A percentile compares a stretch with the other conserved stretches of the same genome.
Evolutionary conservation across 257 asterid species (phyloP).

Genomic region (Asclepias syriaca): DNA sequence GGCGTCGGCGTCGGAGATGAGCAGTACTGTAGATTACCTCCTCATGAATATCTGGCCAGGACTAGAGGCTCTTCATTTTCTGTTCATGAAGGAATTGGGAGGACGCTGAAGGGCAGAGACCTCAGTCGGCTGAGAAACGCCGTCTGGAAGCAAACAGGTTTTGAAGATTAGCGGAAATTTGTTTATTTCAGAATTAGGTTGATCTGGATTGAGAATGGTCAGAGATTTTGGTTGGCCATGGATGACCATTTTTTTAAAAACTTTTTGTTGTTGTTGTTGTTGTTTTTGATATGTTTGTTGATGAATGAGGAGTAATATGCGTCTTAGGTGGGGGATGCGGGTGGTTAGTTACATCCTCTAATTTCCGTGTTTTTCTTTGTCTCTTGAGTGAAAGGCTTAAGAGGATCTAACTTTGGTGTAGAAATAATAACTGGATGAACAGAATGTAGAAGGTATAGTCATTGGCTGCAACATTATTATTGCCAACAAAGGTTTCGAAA

Average conservation of each 20-base stretch:
- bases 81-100: conserved; percentile 76
- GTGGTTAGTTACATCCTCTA: background rate
- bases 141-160: conserved; percentile 80
- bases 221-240: conserved; percentile 21
- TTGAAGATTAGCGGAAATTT: conserved; percentile 40
- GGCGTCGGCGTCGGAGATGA: conserved; percentile 15
- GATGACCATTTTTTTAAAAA: background rate
- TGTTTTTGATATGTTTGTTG: background rate
- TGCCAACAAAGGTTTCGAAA: background rate
- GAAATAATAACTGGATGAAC: background rate
- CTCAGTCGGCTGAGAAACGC: conserved; percentile 84
- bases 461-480: background rate
- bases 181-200: background rate
- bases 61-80: conserved; percentile 68
- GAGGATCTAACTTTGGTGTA: conserved; percentile 8
- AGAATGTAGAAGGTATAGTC: background rate
- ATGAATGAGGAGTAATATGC: background rate
- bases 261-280: too few relatives aligned
- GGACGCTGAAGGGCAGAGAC: conserved; percentile 93
- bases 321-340: background rate
- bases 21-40: conserved; percentile 50
- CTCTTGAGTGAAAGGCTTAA: conserved; percentile 8
- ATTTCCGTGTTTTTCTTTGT: background rate
- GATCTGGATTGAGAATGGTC: background rate
- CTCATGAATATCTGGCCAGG: conserved; percentile 83